Percentiles rank a stretch among this genome's conserved stretches.
Evolutionary conservation across 345 rosid species (phyloP).

Genomic region (Salix dunnii): DNA sequence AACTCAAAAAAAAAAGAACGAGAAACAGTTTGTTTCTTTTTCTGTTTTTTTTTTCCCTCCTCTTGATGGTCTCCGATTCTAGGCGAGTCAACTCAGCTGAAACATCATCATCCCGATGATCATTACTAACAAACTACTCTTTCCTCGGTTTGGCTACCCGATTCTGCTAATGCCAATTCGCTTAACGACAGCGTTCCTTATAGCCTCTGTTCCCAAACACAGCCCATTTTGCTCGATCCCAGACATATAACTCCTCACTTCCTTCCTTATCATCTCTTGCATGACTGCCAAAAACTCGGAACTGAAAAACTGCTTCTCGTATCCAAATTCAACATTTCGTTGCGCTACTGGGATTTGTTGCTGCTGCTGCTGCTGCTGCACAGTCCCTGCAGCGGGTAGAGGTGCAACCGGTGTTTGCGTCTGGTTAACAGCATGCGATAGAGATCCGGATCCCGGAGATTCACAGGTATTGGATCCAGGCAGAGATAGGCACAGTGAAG

Average conservation of each 20-base stretch:
- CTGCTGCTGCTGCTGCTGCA: not conserved
- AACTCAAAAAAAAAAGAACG: not conserved
- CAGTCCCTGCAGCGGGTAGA: not conserved
- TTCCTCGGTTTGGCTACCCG: constrained; percentile 22
- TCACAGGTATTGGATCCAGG: constrained; percentile 57
- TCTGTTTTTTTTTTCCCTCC: not conserved
- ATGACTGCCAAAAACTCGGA: constrained; percentile 56
- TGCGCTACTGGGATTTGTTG: constrained; percentile 1
- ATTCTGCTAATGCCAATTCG: constrained; percentile 63
- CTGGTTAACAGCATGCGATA: constrained; percentile 7
- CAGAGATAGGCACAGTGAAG: constrained; percentile 57
- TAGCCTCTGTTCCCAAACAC: constrained; percentile 45
- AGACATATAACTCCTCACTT: constrained; percentile 65
- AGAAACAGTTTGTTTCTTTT: not conserved
- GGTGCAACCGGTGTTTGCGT: not conserved
- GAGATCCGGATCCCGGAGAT: constrained; percentile 24
- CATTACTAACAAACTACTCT: not conserved
- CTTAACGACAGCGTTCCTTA: constrained; percentile 62
- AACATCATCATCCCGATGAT: not conserved
- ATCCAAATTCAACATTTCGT: constrained; percentile 5
- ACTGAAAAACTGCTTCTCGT: constrained; percentile 55
- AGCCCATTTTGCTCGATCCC: constrained; percentile 52
- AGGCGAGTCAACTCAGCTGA: not conserved
- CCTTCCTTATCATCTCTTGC: constrained; percentile 73
- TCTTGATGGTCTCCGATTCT: not conserved